A percentile compares a stretch with the other conserved stretches of the same genome.
These are phyloP conservation scores for Elaeis guineensis DNA, from an alignment of 176 grass and related monocot species.

Conservation along the genomic window DNA sequence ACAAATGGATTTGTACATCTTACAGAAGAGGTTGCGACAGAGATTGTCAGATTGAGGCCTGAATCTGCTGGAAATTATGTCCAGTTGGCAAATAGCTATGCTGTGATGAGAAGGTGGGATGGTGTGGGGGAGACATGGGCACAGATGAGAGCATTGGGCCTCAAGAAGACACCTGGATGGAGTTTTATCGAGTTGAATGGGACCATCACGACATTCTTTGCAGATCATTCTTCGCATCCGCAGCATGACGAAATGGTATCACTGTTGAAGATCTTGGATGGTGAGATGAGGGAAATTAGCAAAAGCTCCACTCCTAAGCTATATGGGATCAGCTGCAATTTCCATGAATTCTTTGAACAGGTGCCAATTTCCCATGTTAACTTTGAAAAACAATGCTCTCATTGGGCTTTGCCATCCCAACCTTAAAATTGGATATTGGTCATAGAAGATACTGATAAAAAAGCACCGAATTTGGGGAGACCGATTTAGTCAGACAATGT, in stretches of 20 bases:
- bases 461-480: no score
- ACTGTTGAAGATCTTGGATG: constrained; percentile 2
- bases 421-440: no score
- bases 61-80: constrained; percentile 15
- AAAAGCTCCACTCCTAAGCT: neutral
- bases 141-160: constrained; percentile 19
- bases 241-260: constrained; percentile 1
- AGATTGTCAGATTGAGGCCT: constrained; percentile 8
- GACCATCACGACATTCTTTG: constrained; percentile 12
- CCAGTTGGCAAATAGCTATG: constrained; percentile 20
- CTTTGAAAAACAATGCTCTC: no score
- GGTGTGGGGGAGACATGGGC: constrained; percentile 13
- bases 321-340: neutral
- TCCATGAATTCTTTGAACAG: no score
- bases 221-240: constrained; percentile 6
- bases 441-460: no score
- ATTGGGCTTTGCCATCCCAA: no score
- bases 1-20: neutral
- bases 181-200: constrained; percentile 19
- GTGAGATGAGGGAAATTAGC: constrained; percentile 15
- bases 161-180: constrained; percentile 22
- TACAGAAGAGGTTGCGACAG: constrained; percentile 10
- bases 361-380: no score
- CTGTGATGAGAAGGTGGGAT: constrained; percentile 16
- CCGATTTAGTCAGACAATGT: no score